phyloP scores from a whole-genome alignment of 768 basidiomycete species.

The Leccinum fibrillosum region DNA sequence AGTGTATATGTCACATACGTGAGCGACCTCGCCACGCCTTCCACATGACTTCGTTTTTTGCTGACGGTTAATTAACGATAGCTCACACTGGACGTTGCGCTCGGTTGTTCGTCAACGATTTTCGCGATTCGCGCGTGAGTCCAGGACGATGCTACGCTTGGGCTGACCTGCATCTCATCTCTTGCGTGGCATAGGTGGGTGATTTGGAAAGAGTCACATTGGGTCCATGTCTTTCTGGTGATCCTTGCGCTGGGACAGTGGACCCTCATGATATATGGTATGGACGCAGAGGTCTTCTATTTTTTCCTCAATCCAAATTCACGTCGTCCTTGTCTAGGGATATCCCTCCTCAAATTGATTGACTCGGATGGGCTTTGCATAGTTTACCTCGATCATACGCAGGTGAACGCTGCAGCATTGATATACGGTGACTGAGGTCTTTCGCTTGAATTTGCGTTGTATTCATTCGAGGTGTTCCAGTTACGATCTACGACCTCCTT shows the following conservation, averaged over 20 bases:
- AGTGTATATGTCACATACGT: neutral
- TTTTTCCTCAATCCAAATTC: neutral
- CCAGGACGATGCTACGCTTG: neutral
- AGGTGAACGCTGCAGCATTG: neutral
- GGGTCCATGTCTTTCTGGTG: conserved; percentile 10
- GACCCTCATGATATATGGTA: conserved; percentile 11
- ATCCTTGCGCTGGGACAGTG: conserved; percentile 20
- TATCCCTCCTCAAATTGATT: neutral
- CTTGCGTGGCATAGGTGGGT: conserved; percentile 17
- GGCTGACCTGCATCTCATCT: neutral
- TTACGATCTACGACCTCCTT: conserved; percentile 16
- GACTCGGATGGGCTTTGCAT: neutral
- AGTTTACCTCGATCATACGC: neutral
- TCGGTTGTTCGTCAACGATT: conserved; percentile 22
- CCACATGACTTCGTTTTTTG: neutral
- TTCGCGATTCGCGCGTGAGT: conserved; percentile 26
- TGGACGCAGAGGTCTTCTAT: neutral
- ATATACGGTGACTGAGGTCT: conserved; percentile 14
- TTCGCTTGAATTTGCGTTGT: neutral
- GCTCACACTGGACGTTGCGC: neutral
- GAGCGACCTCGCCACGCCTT: neutral
- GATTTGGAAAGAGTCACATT: conserved; percentile 20
- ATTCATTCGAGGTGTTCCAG: conserved; percentile 7
- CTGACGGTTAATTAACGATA: neutral
- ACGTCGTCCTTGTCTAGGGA: conserved; percentile 1